Evolutionary conservation across 257 asterid genomes (phyloP).

Genomic region (Cruciata laevipes): DNA sequence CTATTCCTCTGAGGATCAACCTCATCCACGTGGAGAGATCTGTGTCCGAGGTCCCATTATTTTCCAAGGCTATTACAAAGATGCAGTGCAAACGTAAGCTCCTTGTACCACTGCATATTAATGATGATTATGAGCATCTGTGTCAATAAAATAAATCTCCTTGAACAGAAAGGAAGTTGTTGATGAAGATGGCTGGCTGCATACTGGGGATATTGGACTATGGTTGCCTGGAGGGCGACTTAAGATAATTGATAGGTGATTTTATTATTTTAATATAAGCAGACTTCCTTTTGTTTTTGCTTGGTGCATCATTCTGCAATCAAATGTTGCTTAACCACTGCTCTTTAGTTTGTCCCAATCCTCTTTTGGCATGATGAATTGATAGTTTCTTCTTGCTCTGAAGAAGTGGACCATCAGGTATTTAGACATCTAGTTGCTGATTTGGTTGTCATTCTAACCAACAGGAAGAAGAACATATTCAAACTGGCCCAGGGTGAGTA

Average conservation of each 20-base stretch:
- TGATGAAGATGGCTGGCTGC: slow-evolving; percentile 84
- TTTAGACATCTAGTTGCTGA: slow-evolving; percentile 3
- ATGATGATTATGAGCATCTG: slow-evolving; percentile 6
- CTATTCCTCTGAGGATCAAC: slow-evolving; percentile 86
- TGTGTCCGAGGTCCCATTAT: slow-evolving; percentile 88
- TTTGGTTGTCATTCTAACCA: slow-evolving; percentile 4
- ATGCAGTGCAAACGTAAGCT: slow-evolving; percentile 72
- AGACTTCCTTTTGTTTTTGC: neutral
- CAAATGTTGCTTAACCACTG: neutral
- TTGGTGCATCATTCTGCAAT: neutral
- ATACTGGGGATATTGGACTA: slow-evolving; percentile 94
- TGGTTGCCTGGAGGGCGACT: slow-evolving; percentile 96
- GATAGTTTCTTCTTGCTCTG: neutral
- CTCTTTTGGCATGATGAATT: neutral
- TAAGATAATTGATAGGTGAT: slow-evolving; percentile 86
- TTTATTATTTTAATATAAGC: too few relatives aligned
- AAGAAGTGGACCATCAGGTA: neutral
- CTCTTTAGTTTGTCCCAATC: neutral
- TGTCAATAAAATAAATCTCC: slow-evolving; percentile 16
- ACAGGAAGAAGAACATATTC: slow-evolving; percentile 94
- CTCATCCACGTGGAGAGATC: slow-evolving; percentile 97
- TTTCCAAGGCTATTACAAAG: slow-evolving; percentile 87
- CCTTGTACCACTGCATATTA: slow-evolving; percentile 11
- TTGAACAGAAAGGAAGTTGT: slow-evolving; percentile 75
- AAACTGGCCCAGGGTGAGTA: slow-evolving; percentile 98